Base-by-base conservation (phyloP, 2,329 filamentous ascomycete genomes). In the Fusarium graminum region DNA sequence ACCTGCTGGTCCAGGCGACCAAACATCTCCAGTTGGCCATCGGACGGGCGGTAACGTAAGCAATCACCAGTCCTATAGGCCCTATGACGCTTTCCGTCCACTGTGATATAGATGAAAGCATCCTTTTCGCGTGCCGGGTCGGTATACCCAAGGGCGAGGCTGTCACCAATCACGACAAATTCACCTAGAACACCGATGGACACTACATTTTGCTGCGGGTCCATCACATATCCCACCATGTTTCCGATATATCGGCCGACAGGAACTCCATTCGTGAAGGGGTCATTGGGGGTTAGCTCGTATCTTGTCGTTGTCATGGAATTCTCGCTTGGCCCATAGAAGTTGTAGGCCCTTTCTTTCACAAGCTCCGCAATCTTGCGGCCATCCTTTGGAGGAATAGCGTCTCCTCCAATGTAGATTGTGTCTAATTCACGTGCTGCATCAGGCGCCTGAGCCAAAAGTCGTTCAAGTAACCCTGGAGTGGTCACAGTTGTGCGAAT, bases 1-100 rank as follows among this genome's bases (percentile, higher is more conserved):
- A 41, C 47, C 36, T 51, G 47, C 22, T 40, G 36, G 25, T 51
- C 47, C 19, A 51, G 17, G n/a, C 47, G 47, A n/a, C 47, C 47
- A n/a, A 51, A 40, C 25, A 51, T 41, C 39, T 51, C 36, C 10
- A 51, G 19, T 19, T 51, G 47, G 13, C 22, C 36, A 29, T 41
- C 47, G 9, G 12, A 19, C 17, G 36, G 34, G 12, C 47, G 36
- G 38, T 51, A 51, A 10, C 47, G 47, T 12, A 40, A 36, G 14
- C 36, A 30, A n/a, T 51, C 47, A 19, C 47, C 47, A 13, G 47
- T 51, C 13, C 47, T 16, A n/a, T 51, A 51, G 11, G 47, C 47
- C n/a, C 47, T 40, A 13, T 28, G 25, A 8, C n/a, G 17, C 47
- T 51, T 17, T 4, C 36, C 47, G 16, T 32, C 34, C 5, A 29